Evolutionary conservation across 345 rosid genomes (phyloP), one percentile per base, ranked within the genome.

Genomic region (Clarkia xantiana): DNA sequence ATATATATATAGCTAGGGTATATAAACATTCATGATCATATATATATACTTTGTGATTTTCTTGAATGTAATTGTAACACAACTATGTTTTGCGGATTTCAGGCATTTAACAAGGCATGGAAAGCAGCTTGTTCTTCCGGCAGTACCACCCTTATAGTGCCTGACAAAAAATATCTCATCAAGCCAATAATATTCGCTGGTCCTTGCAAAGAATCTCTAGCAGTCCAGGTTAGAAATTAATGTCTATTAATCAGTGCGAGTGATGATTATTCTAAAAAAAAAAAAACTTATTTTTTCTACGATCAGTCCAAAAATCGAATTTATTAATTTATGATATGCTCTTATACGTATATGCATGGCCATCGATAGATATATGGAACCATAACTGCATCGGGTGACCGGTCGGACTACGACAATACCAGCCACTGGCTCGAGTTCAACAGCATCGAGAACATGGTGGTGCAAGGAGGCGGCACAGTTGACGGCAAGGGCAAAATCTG

Each of bases 31-130:
- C n/a, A n/a, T n/a, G n/a, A n/a, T n/a, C n/a, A n/a, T n/a, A n/a
- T n/a, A n/a, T n/a, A n/a, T n/a, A n/a, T n/a, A n/a, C n/a, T n/a
- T n/a, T n/a, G n/a, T n/a, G n/a, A n/a, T n/a, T n/a, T n/a, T n/a
- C n/a, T n/a, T n/a, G n/a, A n/a, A n/a, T n/a, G n/a, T n/a, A n/a
- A n/a, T n/a, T n/a, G n/a, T 5, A 3, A 29, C 8, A 29, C 5
- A 5, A n/a, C 14, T n/a, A 22, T 4, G 39, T 25, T 7, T 25
- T 18, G n/a, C n/a, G n/a, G n/a, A n/a, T n/a, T n/a, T 22, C 53
- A 82, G 95, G 85, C 83, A 43, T 80, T 89, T 55, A n/a, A 61
- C 58, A 62, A 69, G 64, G 95, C 87, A 0, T 89, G 97, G 97
- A 58, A 80, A 16, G 72, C 56, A 64, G 94, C 87, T 10, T 89